Base-by-base conservation (phyloP, 1,139 yeast species). In the Yamadazyma dushanensis region DNA sequence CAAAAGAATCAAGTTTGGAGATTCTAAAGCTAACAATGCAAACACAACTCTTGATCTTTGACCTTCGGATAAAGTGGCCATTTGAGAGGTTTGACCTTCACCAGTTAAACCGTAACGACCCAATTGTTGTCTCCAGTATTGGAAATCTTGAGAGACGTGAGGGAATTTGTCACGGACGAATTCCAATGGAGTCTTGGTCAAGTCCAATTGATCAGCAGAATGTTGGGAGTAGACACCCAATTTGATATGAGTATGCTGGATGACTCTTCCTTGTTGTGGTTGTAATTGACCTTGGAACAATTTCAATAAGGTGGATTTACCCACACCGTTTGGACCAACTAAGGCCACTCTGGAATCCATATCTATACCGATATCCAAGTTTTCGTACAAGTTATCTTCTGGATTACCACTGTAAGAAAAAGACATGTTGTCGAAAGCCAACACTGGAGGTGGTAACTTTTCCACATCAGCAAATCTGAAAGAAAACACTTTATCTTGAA, bases 261-360 rank as follows among this genome's bases (percentile, higher is more conserved):
- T 89, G 45, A 92, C 96, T 73, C 97, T 83, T 56, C 98, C 98
- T 50, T 76, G 67, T 66, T 90, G 96, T 36, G 97, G 89, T 51
- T 75, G 78, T 57, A 92, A 77, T 51, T 78, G 82, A 67, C 98
- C 98, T 57, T 96, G 95, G 95, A 94, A 92, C 58, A 92, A 77
- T 65, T 92, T 92, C 61, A 92, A 80, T 60, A 92, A 73, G 16
- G 99, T 92, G 36, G 97, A 90, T 69, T 92, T 92, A 75, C 98
- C 98, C 53, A 92, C 90, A 85, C 99, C 99, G 67, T 92, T 92
- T 60, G 98, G 97, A 29, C 99, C 99, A 44, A 92, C 98, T 41
- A 92, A 77, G 31, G 98, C 98, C 56, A 90, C 83, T 73, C 99
- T 84, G 27, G 97, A 89, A 68, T 92, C 99, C 97, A 92, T 90